Percentiles rank a stretch among this genome's conserved stretches.
phyloP scores from a whole-genome alignment of 2,329 filamentous ascomycete genomes.

The Thelonectria blattea region DNA sequence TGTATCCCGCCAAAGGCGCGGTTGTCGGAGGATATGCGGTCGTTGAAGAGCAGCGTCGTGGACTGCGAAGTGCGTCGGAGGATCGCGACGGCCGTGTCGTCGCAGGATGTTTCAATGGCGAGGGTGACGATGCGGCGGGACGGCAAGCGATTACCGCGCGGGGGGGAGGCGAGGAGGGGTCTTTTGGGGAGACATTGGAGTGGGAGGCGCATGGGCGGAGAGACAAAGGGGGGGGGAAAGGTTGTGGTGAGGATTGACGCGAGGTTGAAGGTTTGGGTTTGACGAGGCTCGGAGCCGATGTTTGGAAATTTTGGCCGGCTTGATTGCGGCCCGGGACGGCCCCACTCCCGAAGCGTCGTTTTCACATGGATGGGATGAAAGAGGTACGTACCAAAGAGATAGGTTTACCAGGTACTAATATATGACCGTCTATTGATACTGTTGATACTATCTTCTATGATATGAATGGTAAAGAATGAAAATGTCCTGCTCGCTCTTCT shows the following conservation, averaged over 20 bases:
- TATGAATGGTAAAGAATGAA: constrained; percentile 14
- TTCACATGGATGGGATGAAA: too few species aligned
- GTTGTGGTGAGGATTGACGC: neutral
- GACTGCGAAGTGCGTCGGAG: constrained; percentile 61
- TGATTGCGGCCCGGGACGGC: constrained; percentile 21
- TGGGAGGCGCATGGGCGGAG: constrained; percentile 25
- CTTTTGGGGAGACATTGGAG: constrained; percentile 13
- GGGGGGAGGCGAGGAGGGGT: neutral
- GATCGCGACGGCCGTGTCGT: constrained; percentile 90
- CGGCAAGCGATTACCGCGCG: neutral
- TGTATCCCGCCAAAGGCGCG: constrained; percentile 78
- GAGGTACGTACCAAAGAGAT: too few species aligned
- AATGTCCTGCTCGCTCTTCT: constrained; percentile 4
- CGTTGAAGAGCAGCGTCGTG: constrained; percentile 75
- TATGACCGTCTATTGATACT: neutral
- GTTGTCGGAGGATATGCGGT: constrained; percentile 83
- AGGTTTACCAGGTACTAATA: too few species aligned
- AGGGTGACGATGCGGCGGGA: constrained; percentile 59
- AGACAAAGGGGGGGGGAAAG: neutral
- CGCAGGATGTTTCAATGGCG: constrained; percentile 85
- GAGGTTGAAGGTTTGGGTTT: constrained; percentile 2
- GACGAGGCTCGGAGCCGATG: neutral
- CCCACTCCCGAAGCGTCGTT: constrained; percentile 19
- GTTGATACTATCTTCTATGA: constrained; percentile 3
- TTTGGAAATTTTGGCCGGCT: constrained; percentile 10